These are phyloP conservation scores for Colletotrichum tamarilloi DNA, from an alignment of 2,329 filamentous ascomycete species.

Conservation along the genomic window DNA sequence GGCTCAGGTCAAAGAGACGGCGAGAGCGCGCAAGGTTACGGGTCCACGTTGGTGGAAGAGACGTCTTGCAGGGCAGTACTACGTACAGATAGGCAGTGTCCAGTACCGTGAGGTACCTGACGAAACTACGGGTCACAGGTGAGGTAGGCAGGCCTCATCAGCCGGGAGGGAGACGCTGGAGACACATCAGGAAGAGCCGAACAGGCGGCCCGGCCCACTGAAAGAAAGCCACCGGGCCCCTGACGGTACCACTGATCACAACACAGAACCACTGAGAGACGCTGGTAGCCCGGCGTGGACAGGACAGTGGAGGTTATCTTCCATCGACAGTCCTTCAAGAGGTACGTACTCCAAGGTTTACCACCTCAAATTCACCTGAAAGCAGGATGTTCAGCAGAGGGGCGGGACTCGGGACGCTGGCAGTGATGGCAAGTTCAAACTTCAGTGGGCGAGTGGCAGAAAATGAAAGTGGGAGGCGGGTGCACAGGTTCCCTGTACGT, in stretches of 20 bases:
- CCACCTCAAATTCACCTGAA: background rate
- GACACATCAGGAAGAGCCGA: constrained; percentile 24
- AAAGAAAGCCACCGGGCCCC: background rate
- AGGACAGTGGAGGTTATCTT: background rate
- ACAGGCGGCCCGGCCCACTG: constrained; percentile 10
- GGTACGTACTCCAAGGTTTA: background rate
- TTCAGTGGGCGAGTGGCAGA: background rate
- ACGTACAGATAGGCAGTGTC: background rate
- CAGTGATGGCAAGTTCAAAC: no score
- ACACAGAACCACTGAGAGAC: background rate
- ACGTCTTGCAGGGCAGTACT: background rate
- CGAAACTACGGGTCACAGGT: background rate
- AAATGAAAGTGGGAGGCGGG: background rate
- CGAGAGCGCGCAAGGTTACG: constrained; percentile 8
- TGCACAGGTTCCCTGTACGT: background rate
- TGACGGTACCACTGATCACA: background rate
- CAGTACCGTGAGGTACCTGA: background rate
- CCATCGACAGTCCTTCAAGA: background rate
- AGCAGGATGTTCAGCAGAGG: background rate
- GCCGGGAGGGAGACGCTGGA: constrained; percentile 2
- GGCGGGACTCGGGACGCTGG: no score
- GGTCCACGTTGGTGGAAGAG: constrained; percentile 7
- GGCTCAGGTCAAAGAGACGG: background rate
- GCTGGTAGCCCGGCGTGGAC: background rate
- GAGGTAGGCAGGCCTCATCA: background rate